Conservation (phyloP, 306 rosid genomes). For the Canavalia ensiformis region DNA sequence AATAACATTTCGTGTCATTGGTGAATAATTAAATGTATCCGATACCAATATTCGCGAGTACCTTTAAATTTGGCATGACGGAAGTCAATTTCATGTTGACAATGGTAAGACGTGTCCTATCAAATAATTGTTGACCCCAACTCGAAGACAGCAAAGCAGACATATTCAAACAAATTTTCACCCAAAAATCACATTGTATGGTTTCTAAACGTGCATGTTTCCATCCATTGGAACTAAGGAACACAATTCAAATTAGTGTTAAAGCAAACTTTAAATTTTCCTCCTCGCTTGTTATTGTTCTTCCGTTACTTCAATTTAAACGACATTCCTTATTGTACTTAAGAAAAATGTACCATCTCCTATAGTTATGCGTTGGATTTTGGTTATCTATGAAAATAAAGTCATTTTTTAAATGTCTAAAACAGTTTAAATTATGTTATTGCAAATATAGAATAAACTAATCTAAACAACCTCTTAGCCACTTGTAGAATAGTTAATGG, state of each 20-base stretch:
- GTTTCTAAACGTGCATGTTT: not conserved
- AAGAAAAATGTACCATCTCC: not conserved
- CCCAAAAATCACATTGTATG: not conserved
- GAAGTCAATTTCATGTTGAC: constrained; percentile 52
- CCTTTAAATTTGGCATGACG: constrained; percentile 39
- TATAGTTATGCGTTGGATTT: not conserved
- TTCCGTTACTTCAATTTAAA: not conserved
- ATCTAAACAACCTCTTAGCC: not conserved
- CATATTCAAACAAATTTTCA: constrained; percentile 23
- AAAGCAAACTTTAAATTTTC: not conserved
- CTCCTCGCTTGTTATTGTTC: not conserved
- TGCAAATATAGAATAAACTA: not conserved
- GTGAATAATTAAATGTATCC: constrained; percentile 38
- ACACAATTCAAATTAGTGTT: not conserved
- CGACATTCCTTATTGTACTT: not conserved
- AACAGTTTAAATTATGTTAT: too few species aligned
- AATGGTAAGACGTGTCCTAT: constrained; percentile 41
- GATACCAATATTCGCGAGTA: constrained; percentile 31
- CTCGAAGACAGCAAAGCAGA: constrained; percentile 43
- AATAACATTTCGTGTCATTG: constrained; percentile 38
- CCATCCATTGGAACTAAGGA: constrained; percentile 1
- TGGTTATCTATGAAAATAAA: not conserved
- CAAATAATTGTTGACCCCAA: constrained; percentile 40
- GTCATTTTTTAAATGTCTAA: not conserved
- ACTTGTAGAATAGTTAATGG: not conserved